A percentile compares a stretch with the other conserved stretches of the same genome.
Conservation (phyloP, 176 grass and related monocot genomes). For the Pontederia crassipes region DNA sequence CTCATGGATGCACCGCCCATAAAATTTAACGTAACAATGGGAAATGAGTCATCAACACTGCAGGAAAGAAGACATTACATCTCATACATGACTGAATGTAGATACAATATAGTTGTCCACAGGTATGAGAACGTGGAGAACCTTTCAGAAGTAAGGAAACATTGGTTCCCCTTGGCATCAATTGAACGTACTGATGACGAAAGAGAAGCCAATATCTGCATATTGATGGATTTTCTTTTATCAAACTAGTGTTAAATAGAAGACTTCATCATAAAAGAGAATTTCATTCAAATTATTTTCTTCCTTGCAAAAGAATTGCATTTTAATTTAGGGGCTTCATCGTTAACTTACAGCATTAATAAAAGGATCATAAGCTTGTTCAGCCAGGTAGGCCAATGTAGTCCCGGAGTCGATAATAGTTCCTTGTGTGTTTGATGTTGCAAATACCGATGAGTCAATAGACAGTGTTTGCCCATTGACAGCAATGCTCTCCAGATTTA, state of each 20-base stretch:
- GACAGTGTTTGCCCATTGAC: constrained; percentile 69
- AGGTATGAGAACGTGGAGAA: constrained; percentile 7
- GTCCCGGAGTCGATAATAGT: constrained; percentile 97
- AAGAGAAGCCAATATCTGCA: constrained; percentile 58
- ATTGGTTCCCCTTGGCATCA: constrained; percentile 56
- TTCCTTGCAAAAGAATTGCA: background rate
- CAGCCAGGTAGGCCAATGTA: constrained; percentile 85
- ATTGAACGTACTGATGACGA: constrained; percentile 49
- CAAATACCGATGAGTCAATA: constrained; percentile 72
- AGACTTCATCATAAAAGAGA: background rate
- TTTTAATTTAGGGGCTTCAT: background rate
- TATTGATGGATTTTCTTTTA: background rate
- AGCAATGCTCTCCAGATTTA: constrained; percentile 85
- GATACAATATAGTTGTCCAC: background rate
- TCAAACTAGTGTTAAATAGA: constrained; percentile 1
- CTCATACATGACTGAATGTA: background rate
- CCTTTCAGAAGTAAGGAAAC: constrained; percentile 80
- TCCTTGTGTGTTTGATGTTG: constrained; percentile 84
- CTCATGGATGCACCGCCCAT: constrained; percentile 68
- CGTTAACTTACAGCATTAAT: constrained; percentile 55
- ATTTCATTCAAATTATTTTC: background rate
- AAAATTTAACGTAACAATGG: constrained; percentile 67
- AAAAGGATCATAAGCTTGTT: constrained; percentile 84
- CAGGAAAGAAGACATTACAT: constrained; percentile 2
- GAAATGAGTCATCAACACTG: constrained; percentile 86